Conservation (phyloP, 768 basidiomycete species). For the Boletus fagicola region DNA sequence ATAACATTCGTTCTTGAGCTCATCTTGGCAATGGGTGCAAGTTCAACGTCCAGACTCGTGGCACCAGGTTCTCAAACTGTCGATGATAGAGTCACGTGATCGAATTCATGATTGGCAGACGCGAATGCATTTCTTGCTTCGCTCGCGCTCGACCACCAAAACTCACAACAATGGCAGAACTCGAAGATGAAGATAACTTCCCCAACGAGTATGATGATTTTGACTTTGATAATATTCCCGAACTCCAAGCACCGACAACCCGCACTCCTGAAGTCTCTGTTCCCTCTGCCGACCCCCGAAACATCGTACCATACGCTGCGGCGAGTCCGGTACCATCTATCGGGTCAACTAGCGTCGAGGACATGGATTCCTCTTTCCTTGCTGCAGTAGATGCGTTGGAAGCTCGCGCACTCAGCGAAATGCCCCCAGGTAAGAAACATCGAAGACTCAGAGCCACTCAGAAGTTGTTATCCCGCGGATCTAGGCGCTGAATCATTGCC, state of each 20-base stretch:
- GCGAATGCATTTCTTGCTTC: background rate
- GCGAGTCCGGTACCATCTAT: slow-evolving; percentile 16
- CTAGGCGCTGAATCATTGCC: background rate
- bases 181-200: slow-evolving; percentile 47
- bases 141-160: background rate
- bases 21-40: too few relatives aligned
- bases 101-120: background rate
- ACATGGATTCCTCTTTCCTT: slow-evolving; percentile 29
- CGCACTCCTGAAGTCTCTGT: background rate
- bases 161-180: slow-evolving; percentile 24
- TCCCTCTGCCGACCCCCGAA: background rate
- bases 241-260: slow-evolving; percentile 22
- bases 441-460: background rate
- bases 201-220: slow-evolving; percentile 54
- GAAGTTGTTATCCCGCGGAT: background rate
- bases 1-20: background rate
- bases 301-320: background rate
- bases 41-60: too few relatives aligned
- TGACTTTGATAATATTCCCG: slow-evolving; percentile 42
- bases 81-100: slow-evolving; percentile 5
- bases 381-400: slow-evolving; percentile 49
- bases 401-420: slow-evolving; percentile 25
- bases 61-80: too few relatives aligned
- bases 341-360: slow-evolving; percentile 9
- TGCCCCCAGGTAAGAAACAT: slow-evolving; percentile 9